phyloP scores from a whole-genome alignment of 1,139 yeast species.

The Scheffersomyces parashehatae region DNA sequence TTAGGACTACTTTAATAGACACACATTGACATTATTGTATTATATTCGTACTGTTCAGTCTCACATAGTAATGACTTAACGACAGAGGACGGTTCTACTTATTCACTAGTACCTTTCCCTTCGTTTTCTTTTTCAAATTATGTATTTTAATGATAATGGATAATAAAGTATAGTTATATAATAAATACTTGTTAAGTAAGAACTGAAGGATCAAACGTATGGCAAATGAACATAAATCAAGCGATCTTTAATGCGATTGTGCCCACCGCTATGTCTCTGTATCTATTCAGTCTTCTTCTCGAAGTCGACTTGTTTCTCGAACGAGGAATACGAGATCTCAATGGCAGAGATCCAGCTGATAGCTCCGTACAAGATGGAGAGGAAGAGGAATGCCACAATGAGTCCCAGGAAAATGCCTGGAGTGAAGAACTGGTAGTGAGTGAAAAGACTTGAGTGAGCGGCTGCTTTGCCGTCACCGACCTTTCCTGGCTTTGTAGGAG shows the following conservation, averaged over 20 bases:
- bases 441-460: constrained; percentile 28
- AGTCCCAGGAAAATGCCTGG: constrained; percentile 69
- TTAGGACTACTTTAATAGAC: no score
- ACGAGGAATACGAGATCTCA: constrained; percentile 69
- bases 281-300: constrained; percentile 60
- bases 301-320: constrained; percentile 65
- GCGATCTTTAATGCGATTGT: no score
- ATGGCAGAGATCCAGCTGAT: constrained; percentile 61
- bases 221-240: no score
- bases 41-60: no score
- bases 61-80: no score
- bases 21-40: no score
- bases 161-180: not conserved
- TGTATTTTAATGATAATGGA: not conserved
- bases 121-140: not conserved
- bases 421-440: constrained; percentile 45
- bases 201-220: not conserved
- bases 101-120: not conserved
- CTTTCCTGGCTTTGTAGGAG: constrained; percentile 4
- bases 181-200: not conserved
- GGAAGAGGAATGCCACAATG: constrained; percentile 55
- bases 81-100: no score
- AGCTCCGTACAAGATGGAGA: constrained; percentile 54
- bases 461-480: constrained; percentile 7
- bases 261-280: not conserved